Percentiles rank a stretch among this genome's conserved stretches.
Evolutionary conservation across 345 rosid species (phyloP).

Genomic region (Firmiana major): DNA sequence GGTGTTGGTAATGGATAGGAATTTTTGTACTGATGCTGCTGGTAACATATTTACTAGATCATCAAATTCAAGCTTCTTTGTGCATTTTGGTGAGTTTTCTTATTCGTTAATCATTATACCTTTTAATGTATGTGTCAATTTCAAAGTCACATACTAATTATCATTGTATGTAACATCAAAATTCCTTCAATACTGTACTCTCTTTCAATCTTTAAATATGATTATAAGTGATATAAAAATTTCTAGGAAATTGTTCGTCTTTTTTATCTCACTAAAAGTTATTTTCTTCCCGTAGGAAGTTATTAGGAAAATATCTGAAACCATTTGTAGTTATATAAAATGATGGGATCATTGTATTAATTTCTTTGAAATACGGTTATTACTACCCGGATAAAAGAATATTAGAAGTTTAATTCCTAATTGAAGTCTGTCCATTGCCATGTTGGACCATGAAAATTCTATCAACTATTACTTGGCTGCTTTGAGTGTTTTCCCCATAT

Average conservation of each 20-base stretch:
- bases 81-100: constrained; percentile 67
- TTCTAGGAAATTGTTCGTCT: not conserved
- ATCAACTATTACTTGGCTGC: not conserved
- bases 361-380: not conserved
- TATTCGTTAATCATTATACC: not conserved
- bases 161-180: not conserved
- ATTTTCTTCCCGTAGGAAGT: not conserved
- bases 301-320: not conserved
- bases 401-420: not conserved
- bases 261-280: not conserved
- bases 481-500: not conserved
- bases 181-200: not conserved
- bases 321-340: not conserved
- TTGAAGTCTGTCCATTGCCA: not conserved
- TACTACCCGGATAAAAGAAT: not conserved
- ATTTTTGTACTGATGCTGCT: constrained; percentile 66
- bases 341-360: not conserved
- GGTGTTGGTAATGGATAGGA: constrained; percentile 67
- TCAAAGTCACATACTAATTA: not conserved
- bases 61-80: constrained; percentile 56
- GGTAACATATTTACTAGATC: constrained; percentile 72
- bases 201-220: not conserved
- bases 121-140: not conserved
- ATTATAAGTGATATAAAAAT: not conserved
- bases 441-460: not conserved